phyloP scores from a whole-genome alignment of 352 stramenopile genomes.

The Globisporangium cylindrosporum region DNA sequence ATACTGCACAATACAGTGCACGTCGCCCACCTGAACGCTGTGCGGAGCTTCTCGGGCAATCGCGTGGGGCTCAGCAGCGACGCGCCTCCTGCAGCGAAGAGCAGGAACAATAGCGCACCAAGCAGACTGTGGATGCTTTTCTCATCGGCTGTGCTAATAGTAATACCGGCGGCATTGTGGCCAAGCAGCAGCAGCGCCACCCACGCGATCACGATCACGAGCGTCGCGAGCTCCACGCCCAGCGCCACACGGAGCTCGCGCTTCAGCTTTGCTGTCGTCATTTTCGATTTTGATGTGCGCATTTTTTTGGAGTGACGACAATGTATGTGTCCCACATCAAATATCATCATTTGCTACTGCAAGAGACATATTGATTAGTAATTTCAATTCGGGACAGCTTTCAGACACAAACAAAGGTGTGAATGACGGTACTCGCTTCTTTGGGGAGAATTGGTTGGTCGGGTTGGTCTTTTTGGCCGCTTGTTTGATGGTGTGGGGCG shows the following conservation, averaged over 20 bases:
- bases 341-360: neutral
- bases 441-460: slow-evolving; percentile 9
- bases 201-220: slow-evolving; percentile 11
- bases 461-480: neutral
- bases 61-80: slow-evolving; percentile 3
- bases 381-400: neutral
- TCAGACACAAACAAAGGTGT: neutral
- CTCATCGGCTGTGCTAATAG: neutral
- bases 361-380: neutral
- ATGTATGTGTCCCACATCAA: neutral
- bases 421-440: neutral
- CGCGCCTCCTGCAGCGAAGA: neutral
- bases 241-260: slow-evolving; percentile 13
- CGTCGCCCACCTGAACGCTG: slow-evolving; percentile 11
- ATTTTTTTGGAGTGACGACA: neutral
- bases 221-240: slow-evolving; percentile 5
- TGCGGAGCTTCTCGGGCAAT: slow-evolving; percentile 7
- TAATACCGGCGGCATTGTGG: neutral
- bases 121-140: slow-evolving; percentile 1
- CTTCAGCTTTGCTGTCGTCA: slow-evolving; percentile 6
- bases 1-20: neutral
- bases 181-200: neutral
- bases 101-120: slow-evolving; percentile 1
- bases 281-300: neutral
- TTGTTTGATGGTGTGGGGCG: neutral